Evolutionary conservation across 352 stramenopile species (phyloP), one percentile per base, ranked within the genome.

Genomic region (Globisporangium splendens): DNA sequence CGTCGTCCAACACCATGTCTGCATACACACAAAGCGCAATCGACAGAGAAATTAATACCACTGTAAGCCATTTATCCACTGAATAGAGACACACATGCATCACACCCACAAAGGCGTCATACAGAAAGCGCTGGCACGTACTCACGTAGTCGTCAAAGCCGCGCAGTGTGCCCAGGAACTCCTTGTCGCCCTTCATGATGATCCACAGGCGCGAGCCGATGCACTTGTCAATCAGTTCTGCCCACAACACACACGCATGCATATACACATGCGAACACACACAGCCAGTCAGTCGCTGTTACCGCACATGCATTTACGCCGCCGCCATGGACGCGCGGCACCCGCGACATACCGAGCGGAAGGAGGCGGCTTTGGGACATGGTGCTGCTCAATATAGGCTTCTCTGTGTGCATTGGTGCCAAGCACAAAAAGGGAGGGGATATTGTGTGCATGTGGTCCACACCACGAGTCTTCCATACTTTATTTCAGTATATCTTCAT

Each of bases 211-310:
- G 87, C 15, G 93, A 98, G 50, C 97, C 97, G 62, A 99, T 99
- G 72, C 97, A 99, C 72, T 99, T 99, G 81, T 99, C 97, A 61
- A 99, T 99, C 31, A 99, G 78, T 81, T 99, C 97, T 96, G 56
- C 33, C 17, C 11, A 8, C 11, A 54, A 1, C 6, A 47, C n/a
- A 43, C 3, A 49, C 5, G 50, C 21, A 20, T 48, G 12, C 1
- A 38, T 44, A 47, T 41, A 46, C 6, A 41, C 50, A 17, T 8
- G 8, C 24, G 33, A 13, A 39, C 11, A 21, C 14, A 12, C 3
- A 7, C 24, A 13, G 11, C 2, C 21, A 44, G 22, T 46, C 21
- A 22, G 35, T 7, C 13, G 2, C 44, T 12, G n/a, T 60, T 21
- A 59, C 56, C 28, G 55, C 38, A 46, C 13, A 8, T 43, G 18